Evolutionary conservation across 768 basidiomycete genomes (phyloP).

Genomic region (Auricularia heimuer): DNA sequence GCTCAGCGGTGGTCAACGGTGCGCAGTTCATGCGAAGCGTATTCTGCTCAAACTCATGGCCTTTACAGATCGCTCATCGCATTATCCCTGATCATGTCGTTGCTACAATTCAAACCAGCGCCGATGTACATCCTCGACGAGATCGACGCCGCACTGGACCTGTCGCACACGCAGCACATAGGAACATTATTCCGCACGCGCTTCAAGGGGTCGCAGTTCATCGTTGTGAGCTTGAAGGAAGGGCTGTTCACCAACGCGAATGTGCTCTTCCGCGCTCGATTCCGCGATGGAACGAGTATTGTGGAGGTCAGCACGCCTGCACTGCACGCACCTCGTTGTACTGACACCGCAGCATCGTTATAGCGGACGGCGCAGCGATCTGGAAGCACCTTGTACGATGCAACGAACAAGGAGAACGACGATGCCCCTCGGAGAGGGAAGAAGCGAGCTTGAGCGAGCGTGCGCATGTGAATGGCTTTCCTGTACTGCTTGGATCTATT

Average conservation of each 20-base stretch:
- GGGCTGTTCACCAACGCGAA: constrained; percentile 97
- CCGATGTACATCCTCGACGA: constrained; percentile 99
- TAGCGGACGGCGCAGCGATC: constrained; percentile 55
- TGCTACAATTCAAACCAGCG: constrained; percentile 98
- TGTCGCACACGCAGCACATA: constrained; percentile 95
- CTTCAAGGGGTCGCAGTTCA: constrained; percentile 97
- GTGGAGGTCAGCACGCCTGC: constrained; percentile 42
- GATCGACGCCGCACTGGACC: constrained; percentile 93
- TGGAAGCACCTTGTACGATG: constrained; percentile 33
- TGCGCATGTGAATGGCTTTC: background rate
- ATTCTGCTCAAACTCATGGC: constrained; percentile 1
- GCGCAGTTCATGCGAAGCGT: constrained; percentile 16
- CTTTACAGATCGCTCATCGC: constrained; percentile 82
- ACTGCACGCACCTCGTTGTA: background rate
- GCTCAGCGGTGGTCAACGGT: constrained; percentile 95
- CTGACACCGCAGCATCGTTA: background rate
- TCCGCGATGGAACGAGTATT: constrained; percentile 87
- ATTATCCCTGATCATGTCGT: constrained; percentile 94
- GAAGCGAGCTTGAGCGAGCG: background rate
- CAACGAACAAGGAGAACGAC: constrained; percentile 7
- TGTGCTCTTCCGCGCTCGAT: constrained; percentile 84
- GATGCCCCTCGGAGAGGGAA: background rate
- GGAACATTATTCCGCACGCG: constrained; percentile 95
- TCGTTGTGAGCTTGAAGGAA: constrained; percentile 94
- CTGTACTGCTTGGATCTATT: background rate